phyloP scores from a whole-genome alignment of 495 filamentous ascomycete species.

The Trichoderma gamsii region DNA sequence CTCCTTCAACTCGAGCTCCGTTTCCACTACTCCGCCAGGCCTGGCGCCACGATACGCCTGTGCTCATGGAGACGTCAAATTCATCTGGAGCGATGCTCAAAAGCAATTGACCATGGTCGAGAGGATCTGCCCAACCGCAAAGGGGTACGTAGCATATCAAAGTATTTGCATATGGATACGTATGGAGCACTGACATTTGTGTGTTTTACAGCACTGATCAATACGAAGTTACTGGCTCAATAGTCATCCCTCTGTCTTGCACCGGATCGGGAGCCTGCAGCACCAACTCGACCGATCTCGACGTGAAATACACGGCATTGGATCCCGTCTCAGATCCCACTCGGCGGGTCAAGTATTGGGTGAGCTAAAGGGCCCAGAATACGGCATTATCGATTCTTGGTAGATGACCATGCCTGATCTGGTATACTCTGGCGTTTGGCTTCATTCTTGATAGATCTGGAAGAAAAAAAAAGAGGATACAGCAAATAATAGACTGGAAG shows the following conservation, averaged over 20 bases:
- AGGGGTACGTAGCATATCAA: slow-evolving; percentile 18
- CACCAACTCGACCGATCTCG: slow-evolving; percentile 13
- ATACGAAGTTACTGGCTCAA: slow-evolving; percentile 6
- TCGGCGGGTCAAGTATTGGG: neutral
- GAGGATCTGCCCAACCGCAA: slow-evolving; percentile 23
- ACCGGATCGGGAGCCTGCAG: neutral
- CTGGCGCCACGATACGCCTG: slow-evolving; percentile 24
- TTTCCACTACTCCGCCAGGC: slow-evolving; percentile 20
- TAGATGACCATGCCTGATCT: neutral
- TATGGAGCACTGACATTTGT: neutral
- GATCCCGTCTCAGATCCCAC: neutral
- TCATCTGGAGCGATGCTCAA: slow-evolving; percentile 44
- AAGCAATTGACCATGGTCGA: slow-evolving; percentile 29
- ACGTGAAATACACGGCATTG: neutral
- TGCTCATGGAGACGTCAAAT: slow-evolving; percentile 34
- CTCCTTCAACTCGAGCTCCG: slow-evolving; percentile 26
- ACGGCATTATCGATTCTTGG: neutral
- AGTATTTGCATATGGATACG: neutral
- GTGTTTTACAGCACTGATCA: neutral
- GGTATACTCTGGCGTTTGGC: neutral
- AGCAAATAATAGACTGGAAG: too few relatives aligned
- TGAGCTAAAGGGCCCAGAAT: slow-evolving; percentile 3
- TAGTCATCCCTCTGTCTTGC: slow-evolving; percentile 9
- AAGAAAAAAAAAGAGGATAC: too few relatives aligned
- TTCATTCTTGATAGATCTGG: too few relatives aligned